Evolutionary conservation across 2,329 filamentous ascomycete species (phyloP), one percentile per base, ranked within the genome.

Genomic region (Ophiocordyceps camponoti-floridani): DNA sequence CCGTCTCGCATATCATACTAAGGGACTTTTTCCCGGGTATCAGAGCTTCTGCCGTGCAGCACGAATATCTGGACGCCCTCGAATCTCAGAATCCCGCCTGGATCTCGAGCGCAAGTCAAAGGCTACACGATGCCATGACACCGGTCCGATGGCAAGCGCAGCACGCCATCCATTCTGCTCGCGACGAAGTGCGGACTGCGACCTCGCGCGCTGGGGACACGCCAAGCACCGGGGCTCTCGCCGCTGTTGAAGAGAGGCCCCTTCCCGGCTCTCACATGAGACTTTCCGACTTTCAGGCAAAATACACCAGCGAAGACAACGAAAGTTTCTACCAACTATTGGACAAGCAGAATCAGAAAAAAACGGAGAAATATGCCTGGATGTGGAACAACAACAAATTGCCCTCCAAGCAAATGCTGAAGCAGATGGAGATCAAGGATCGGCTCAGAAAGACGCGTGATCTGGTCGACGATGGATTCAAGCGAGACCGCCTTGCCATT

Each of bases 261-360:
- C 62, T 70, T 30, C 68, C 85, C 16, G 80, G 94, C 57, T 77
- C 80, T 40, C 81, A 80, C 52, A 77, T 96, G 68, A 87, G 82
- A 47, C 71, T 98, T 1, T 77, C 80, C 44, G 76, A 80, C 1
- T 98, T 95, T 55, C 91, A 98, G 57, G 74, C 83, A 3, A 89
- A 84, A 52, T 96, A 95, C 63, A 98, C 89, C 1, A 94, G 86
- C 56, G 91, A 98, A 61, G 91, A 98, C 59, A 96, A 96, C 57
- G 91, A 95, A 58, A 93, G 84, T 53, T 96, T 98, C 66, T 94
- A 94, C 62, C 82, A 81, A 53, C 70, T 98, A 1, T 68, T 96
- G 27, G 91, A 98, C 63, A 84, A 80, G 55, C 86, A 95, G 56
- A 98, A 95, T 56, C 72, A 79, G 48, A 89, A 87, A 59, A 76